Percentiles rank a stretch among this genome's conserved stretches.
phyloP scores from a whole-genome alignment of 805 yeast species.

The Candida ponderosae region DNA sequence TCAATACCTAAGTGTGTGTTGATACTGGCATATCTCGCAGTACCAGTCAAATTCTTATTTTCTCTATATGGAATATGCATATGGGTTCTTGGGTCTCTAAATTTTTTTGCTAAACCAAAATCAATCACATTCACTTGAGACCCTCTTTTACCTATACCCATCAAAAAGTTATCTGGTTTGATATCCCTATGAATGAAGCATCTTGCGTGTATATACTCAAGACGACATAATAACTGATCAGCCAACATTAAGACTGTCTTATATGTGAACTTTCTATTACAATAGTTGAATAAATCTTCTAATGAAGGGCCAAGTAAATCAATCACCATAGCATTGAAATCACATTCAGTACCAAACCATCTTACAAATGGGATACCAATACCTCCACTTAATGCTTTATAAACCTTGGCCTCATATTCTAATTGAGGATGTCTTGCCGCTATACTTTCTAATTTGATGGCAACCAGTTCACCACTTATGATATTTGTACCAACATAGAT shows the following conservation, averaged over 20 bases:
- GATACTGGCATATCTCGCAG: constrained; percentile 96
- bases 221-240: constrained; percentile 85
- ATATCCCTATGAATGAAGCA: constrained; percentile 93
- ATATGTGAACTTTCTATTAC: constrained; percentile 80
- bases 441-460: constrained; percentile 94
- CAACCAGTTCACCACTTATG: constrained; percentile 87
- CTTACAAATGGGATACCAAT: constrained; percentile 90
- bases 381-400: constrained; percentile 74
- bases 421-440: constrained; percentile 96
- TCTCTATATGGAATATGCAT: constrained; percentile 96
- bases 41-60: constrained; percentile 90
- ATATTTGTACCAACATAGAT: constrained; percentile 93
- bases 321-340: constrained; percentile 90
- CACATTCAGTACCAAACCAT: constrained; percentile 96
- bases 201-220: constrained; percentile 81
- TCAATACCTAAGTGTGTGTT: constrained; percentile 97
- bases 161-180: constrained; percentile 93
- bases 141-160: constrained; percentile 88
- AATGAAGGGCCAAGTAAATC: constrained; percentile 93
- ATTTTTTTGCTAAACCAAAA: constrained; percentile 98
- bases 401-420: constrained; percentile 94
- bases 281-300: constrained; percentile 97
- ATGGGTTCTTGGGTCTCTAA: constrained; percentile 92
- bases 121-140: constrained; percentile 87
- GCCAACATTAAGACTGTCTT: constrained; percentile 93